phyloP scores from a whole-genome alignment of 1,139 yeast species.

The Zygoascus sp. region DNA sequence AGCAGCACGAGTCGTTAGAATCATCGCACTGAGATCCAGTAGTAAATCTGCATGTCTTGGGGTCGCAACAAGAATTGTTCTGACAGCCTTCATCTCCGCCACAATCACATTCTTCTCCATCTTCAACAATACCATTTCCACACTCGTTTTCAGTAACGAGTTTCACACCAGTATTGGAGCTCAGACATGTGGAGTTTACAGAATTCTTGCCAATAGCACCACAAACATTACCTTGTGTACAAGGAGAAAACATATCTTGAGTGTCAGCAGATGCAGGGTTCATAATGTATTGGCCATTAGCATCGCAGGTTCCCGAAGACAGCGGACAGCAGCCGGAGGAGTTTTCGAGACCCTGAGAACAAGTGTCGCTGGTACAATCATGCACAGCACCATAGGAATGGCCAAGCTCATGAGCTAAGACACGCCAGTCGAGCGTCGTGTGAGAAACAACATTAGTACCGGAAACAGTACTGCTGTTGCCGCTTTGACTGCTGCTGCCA shows the following conservation, averaged over 20 bases:
- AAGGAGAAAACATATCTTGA: constrained; percentile 33
- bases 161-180: constrained; percentile 33
- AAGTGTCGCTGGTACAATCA: constrained; percentile 38
- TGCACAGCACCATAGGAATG: constrained; percentile 44
- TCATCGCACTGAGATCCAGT: constrained; percentile 38
- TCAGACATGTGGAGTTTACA: constrained; percentile 35
- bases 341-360: constrained; percentile 29
- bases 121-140: constrained; percentile 41
- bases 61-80: constrained; percentile 36
- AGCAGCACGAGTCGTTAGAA: constrained; percentile 36
- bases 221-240: constrained; percentile 39
- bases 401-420: constrained; percentile 41
- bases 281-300: constrained; percentile 37
- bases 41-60: constrained; percentile 36
- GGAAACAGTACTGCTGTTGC: constrained; percentile 28
- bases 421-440: constrained; percentile 36
- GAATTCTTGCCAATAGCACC: constrained; percentile 30
- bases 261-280: constrained; percentile 35
- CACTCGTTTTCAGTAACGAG: constrained; percentile 35
- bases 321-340: constrained; percentile 38
- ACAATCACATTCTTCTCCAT: constrained; percentile 41
- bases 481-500: constrained; percentile 13
- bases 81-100: constrained; percentile 38
- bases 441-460: constrained; percentile 38
- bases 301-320: constrained; percentile 30